Conservation (phyloP, 2,329 filamentous ascomycete genomes). For the Colletotrichum tofieldiae region DNA sequence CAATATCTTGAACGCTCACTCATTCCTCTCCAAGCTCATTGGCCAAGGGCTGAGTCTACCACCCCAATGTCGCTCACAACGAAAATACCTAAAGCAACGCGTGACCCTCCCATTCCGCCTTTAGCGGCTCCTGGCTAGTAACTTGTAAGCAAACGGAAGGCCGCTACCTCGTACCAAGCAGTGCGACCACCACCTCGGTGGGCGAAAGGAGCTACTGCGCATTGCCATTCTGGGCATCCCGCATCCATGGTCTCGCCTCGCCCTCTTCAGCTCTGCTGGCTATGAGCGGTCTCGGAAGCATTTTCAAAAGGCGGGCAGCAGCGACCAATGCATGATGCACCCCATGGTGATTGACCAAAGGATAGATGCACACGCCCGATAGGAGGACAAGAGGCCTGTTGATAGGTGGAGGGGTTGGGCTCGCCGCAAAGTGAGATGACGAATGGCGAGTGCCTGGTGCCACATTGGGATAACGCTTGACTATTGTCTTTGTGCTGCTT, state of each 20-base stretch:
- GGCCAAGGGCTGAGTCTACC: slow-evolving; percentile 1
- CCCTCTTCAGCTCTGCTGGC: slow-evolving; percentile 25
- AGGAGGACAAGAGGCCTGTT: slow-evolving; percentile 16
- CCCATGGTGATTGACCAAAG: slow-evolving; percentile 25
- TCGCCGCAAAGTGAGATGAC: slow-evolving; percentile 18
- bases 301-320: slow-evolving; percentile 14
- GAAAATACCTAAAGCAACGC: slow-evolving; percentile 8
- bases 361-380: slow-evolving; percentile 14
- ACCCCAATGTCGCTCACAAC: background rate
- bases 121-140: slow-evolving; percentile 17
- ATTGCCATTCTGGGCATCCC: slow-evolving; percentile 20
- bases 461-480: background rate
- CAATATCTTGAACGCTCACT: slow-evolving; percentile 17
- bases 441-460: slow-evolving; percentile 10
- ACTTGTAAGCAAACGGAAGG: slow-evolving; percentile 9
- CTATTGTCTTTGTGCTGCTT: background rate
- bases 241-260: slow-evolving; percentile 27
- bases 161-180: slow-evolving; percentile 7
- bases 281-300: slow-evolving; percentile 37
- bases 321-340: slow-evolving; percentile 31
- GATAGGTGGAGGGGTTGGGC: slow-evolving; percentile 6
- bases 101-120: slow-evolving; percentile 31
- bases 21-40: slow-evolving; percentile 13
- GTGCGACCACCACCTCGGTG: background rate
- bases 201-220: slow-evolving; percentile 16